Percentiles rank a stretch among this genome's conserved stretches.
These are phyloP conservation scores for Voacanga thouarsii DNA, from an alignment of 257 asterid species.

Conservation along the genomic window DNA sequence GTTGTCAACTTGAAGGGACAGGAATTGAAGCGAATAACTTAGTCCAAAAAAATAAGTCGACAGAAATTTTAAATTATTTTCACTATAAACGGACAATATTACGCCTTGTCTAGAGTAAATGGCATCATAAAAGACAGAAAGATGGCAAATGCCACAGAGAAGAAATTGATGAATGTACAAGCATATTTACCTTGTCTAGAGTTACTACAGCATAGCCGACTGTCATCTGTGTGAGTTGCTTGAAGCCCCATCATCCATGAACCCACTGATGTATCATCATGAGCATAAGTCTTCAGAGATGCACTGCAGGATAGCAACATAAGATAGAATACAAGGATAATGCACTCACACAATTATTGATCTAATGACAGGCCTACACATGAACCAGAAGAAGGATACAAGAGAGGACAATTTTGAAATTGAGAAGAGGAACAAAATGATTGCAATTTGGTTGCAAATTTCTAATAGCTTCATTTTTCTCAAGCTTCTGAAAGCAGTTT, in stretches of 20 bases:
- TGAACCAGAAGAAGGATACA: neutral
- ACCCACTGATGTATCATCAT: slow-evolving; percentile 76
- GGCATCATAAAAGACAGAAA: neutral
- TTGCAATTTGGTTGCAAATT: neutral
- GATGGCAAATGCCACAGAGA: neutral
- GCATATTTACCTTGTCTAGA: slow-evolving; percentile 57
- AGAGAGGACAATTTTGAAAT: neutral
- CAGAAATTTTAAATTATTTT: neutral
- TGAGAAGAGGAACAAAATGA: neutral
- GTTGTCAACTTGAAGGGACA: neutral
- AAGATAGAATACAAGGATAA: neutral
- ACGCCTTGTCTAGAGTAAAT: no score
- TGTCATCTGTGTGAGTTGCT: slow-evolving; percentile 80
- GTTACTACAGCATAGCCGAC: slow-evolving; percentile 69
- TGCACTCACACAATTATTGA: neutral
- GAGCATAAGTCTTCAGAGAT: slow-evolving; percentile 77
- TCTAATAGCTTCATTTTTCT: no score
- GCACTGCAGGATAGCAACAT: slow-evolving; percentile 49
- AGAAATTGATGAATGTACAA: neutral
- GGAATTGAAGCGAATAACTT: neutral
- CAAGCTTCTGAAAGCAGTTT: neutral
- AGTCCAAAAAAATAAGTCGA: neutral
- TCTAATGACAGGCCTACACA: neutral
- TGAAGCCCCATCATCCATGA: slow-evolving; percentile 98
- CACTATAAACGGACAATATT: neutral